phyloP scores from a whole-genome alignment of 2,329 filamentous ascomycete species.

The Aspergillus texensis region DNA sequence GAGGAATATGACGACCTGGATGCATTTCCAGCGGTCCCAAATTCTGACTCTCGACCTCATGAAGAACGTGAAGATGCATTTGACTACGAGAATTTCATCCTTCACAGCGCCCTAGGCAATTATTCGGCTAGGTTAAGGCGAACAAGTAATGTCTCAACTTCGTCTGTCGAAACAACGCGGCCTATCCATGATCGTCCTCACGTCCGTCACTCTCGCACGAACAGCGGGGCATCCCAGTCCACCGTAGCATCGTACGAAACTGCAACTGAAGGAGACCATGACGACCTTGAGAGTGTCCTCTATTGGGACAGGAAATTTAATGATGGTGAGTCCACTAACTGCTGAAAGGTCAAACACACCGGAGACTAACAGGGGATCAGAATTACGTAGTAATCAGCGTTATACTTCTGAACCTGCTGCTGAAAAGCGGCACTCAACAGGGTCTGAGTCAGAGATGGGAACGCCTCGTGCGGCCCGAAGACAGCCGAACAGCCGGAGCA shows the following conservation, averaged over 20 bases:
- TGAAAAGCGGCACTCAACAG: slow-evolving; percentile 16
- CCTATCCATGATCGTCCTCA: slow-evolving; percentile 26
- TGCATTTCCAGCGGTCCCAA: slow-evolving; percentile 35
- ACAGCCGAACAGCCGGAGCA: slow-evolving; percentile 10
- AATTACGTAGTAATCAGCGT: slow-evolving; percentile 29
- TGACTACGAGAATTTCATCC: slow-evolving; percentile 93
- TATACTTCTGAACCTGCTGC: slow-evolving; percentile 18
- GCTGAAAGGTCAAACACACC: background rate
- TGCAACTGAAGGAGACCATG: slow-evolving; percentile 56
- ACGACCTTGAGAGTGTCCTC: slow-evolving; percentile 44
- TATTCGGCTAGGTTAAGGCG: slow-evolving; percentile 39
- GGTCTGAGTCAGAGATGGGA: slow-evolving; percentile 24
- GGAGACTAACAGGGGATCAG: slow-evolving; percentile 13
- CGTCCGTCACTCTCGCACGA: slow-evolving; percentile 50
- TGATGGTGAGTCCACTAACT: slow-evolving; percentile 28
- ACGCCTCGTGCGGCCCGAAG: slow-evolving; percentile 27
- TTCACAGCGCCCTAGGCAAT: slow-evolving; percentile 86
- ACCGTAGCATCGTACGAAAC: slow-evolving; percentile 66
- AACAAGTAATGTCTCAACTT: slow-evolving; percentile 43
- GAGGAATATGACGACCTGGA: slow-evolving; percentile 42
- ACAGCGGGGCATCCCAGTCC: slow-evolving; percentile 63
- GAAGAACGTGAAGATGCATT: slow-evolving; percentile 95
- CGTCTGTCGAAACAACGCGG: slow-evolving; percentile 56
- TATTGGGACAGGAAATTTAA: slow-evolving; percentile 44
- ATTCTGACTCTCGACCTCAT: slow-evolving; percentile 69